Conservation (phyloP, 148 eudicot species). For the Polygonum maritimum region DNA sequence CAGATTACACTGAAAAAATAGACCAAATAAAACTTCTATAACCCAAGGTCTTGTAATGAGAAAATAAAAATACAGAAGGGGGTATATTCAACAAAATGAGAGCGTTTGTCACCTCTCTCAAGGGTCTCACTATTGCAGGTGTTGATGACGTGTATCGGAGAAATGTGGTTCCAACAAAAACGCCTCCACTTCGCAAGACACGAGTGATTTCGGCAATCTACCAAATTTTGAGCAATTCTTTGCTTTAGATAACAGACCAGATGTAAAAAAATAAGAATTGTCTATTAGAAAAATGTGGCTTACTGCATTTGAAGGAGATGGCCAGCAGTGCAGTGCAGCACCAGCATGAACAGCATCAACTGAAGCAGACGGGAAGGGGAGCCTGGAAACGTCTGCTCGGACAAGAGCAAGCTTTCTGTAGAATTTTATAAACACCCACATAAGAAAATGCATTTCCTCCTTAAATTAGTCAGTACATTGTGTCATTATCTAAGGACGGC, state of each 20-base stretch:
- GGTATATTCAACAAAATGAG: not conserved
- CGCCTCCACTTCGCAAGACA: slow-evolving; percentile 74
- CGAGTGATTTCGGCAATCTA: slow-evolving; percentile 96
- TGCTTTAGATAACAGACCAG: not conserved
- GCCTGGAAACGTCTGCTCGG: slow-evolving; percentile 94
- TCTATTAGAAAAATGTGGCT: slow-evolving; percentile 15
- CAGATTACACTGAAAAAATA: not conserved
- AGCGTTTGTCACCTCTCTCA: slow-evolving; percentile 47
- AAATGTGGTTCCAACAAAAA: slow-evolving; percentile 89
- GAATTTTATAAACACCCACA: slow-evolving; percentile 9
- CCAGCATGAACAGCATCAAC: slow-evolving; percentile 99
- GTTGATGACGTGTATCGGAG: slow-evolving; percentile 71
- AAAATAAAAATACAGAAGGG: not conserved
- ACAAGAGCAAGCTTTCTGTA: slow-evolving; percentile 93
- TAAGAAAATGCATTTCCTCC: not conserved
- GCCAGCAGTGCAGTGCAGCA: slow-evolving; percentile 99
- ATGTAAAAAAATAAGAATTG: not conserved
- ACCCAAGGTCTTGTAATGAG: not conserved
- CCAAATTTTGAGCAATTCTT: slow-evolving; percentile 1
- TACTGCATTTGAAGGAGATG: slow-evolving; percentile 96
- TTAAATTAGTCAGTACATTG: not conserved
- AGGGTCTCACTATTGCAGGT: slow-evolving; percentile 53
- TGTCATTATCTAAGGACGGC: not conserved
- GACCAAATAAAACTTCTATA: not conserved
- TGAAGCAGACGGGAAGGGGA: slow-evolving; percentile 84